Percentiles rank a stretch among this genome's conserved stretches.
These are phyloP conservation scores for Daldinia bambusicola DNA, from an alignment of 495 filamentous ascomycete species.

Conservation along the genomic window DNA sequence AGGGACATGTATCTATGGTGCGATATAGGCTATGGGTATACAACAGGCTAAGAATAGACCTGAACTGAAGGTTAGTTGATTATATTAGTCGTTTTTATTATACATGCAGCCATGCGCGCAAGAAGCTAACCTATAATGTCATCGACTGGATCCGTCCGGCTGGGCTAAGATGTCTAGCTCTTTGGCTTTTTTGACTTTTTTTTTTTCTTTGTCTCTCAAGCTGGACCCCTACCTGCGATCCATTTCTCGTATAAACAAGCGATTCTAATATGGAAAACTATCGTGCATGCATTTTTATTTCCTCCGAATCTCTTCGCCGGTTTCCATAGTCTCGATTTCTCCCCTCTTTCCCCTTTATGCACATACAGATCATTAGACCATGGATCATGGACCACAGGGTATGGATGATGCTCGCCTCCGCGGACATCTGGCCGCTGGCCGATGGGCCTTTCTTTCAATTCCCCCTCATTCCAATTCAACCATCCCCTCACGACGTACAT, in stretches of 20 bases:
- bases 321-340: constrained; percentile 29
- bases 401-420: neutral
- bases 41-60: constrained; percentile 22
- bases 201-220: neutral
- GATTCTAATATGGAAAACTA: constrained; percentile 23
- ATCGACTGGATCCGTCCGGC: constrained; percentile 28
- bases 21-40: constrained; percentile 25
- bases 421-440: constrained; percentile 1
- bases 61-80: neutral
- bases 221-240: constrained; percentile 31
- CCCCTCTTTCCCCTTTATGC: neutral
- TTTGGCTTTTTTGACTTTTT: neutral
- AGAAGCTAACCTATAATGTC: constrained; percentile 13
- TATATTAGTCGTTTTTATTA: neutral
- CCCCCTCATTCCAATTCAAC: constrained; percentile 19
- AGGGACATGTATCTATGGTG: constrained; percentile 22
- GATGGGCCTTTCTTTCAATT: neutral
- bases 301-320: constrained; percentile 27
- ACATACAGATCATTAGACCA: neutral
- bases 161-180: constrained; percentile 28
- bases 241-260: constrained; percentile 37
- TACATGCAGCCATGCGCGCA: constrained; percentile 1
- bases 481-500: constrained; percentile 26
- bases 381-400: no score
- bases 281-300: constrained; percentile 29